Evolutionary conservation across 805 yeast species (phyloP).

Genomic region (Lachancea kluyveri): DNA sequence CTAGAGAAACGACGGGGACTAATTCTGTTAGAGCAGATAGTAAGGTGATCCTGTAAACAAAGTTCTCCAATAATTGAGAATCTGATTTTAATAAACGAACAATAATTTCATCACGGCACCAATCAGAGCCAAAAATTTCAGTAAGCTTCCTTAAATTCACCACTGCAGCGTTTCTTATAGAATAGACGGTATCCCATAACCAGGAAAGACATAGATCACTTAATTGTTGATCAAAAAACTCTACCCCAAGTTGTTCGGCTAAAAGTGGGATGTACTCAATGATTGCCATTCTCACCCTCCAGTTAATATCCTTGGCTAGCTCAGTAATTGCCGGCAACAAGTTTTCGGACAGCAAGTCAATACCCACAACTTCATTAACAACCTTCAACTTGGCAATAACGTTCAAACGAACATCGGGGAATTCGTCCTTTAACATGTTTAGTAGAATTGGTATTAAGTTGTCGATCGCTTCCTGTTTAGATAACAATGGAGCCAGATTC

Average conservation of each 20-base stretch:
- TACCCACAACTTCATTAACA: constrained; percentile 92
- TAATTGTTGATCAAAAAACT: constrained; percentile 86
- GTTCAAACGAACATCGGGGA: constrained; percentile 91
- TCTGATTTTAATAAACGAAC: constrained; percentile 57
- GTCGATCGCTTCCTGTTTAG: constrained; percentile 78
- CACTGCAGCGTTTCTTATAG: constrained; percentile 95
- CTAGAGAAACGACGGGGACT: constrained; percentile 59
- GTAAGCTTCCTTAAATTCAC: constrained; percentile 73
- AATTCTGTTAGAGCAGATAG: constrained; percentile 81
- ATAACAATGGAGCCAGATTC: constrained; percentile 76
- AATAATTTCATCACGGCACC: constrained; percentile 86
- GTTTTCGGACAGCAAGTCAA: constrained; percentile 77
- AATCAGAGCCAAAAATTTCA: constrained; percentile 81
- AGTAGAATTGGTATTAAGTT: constrained; percentile 80
- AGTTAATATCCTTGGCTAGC: constrained; percentile 90
- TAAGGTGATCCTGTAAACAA: constrained; percentile 87
- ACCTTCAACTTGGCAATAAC: constrained; percentile 87
- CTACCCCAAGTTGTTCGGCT: constrained; percentile 90
- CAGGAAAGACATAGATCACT: constrained; percentile 92
- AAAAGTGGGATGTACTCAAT: constrained; percentile 93
- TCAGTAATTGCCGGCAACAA: constrained; percentile 93
- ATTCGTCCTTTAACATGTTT: constrained; percentile 93
- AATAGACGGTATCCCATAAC: constrained; percentile 97
- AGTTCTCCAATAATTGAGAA: constrained; percentile 45
- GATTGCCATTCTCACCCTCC: constrained; percentile 97